phyloP scores from a whole-genome alignment of 257 asterid species.

The Nyctanthes arbortristis region DNA sequence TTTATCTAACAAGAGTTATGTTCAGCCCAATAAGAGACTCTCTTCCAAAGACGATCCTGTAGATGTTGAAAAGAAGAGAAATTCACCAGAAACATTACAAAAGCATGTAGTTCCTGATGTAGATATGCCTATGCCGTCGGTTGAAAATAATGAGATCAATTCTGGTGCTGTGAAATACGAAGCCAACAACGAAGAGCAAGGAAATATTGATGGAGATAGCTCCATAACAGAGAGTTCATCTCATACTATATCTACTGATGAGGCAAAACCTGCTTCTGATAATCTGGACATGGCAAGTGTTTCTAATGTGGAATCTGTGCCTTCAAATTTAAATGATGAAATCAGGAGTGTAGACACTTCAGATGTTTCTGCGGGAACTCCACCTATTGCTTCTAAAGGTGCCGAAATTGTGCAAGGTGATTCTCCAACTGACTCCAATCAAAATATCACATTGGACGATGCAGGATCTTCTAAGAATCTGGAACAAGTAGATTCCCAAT shows the following conservation, averaged over 20 bases:
- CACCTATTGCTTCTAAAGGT: conserved; percentile 35
- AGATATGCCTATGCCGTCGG: conserved; percentile 26
- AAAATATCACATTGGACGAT: conserved; percentile 39
- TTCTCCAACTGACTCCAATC: conserved; percentile 48
- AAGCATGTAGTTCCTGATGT: conserved; percentile 47
- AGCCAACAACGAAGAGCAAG: conserved; percentile 43
- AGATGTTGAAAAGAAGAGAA: conserved; percentile 43
- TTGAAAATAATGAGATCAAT: conserved; percentile 43
- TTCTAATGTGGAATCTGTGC: conserved; percentile 39
- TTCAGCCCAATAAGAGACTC: conserved; percentile 59
- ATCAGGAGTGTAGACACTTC: conserved; percentile 33
- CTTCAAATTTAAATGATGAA: conserved; percentile 41
- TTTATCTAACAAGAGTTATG: conserved; percentile 29
- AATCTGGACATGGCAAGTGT: conserved; percentile 39
- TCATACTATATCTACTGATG: conserved; percentile 44
- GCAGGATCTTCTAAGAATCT: conserved; percentile 33
- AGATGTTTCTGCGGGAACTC: conserved; percentile 42
- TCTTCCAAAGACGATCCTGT: conserved; percentile 49
- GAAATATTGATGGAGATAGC: conserved; percentile 43
- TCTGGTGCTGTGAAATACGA: conserved; percentile 33
- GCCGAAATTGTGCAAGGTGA: conserved; percentile 38
- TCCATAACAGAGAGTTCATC: conserved; percentile 47
- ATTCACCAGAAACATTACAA: conserved; percentile 43
- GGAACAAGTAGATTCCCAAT: conserved; percentile 45
- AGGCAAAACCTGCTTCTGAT: conserved; percentile 41